Evolutionary conservation across 306 rosid genomes (phyloP).

Genomic region (Castanospermum australe): DNA sequence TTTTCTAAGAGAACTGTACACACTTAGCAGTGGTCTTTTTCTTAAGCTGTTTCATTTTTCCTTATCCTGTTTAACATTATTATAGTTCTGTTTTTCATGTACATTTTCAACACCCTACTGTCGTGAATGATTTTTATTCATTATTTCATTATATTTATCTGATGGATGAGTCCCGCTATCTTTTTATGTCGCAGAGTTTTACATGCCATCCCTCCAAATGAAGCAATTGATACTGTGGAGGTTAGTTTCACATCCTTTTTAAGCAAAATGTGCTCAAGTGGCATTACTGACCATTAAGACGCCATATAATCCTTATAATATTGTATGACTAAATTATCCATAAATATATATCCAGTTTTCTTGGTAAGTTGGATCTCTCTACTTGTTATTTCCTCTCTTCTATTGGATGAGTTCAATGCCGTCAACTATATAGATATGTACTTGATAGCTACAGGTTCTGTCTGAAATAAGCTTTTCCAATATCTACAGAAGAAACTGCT

Average conservation of each 20-base stretch:
- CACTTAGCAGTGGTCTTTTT: not conserved
- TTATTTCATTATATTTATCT: constrained; percentile 3
- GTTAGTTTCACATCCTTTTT: constrained; percentile 42
- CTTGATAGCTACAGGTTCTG: not conserved
- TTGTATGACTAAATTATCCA: not conserved
- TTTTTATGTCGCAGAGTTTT: constrained; percentile 63
- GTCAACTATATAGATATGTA: not conserved
- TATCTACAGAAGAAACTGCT: not conserved
- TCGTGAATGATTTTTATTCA: not conserved
- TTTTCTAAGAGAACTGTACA: not conserved
- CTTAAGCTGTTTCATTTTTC: not conserved
- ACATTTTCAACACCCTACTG: not conserved
- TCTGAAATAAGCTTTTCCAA: not conserved
- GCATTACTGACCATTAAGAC: not conserved
- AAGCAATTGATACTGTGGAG: constrained; percentile 96
- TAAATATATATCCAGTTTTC: not conserved
- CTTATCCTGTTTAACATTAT: not conserved
- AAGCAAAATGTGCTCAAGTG: not conserved
- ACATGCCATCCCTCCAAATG: constrained; percentile 89
- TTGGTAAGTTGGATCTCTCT: not conserved
- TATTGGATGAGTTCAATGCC: not conserved
- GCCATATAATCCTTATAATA: not conserved
- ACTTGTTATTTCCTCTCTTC: not conserved
- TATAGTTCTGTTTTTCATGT: not conserved
- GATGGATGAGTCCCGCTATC: constrained; percentile 3